Evolutionary conservation across 257 asterid genomes (phyloP).

Genomic region (Thymus mandschuricus): DNA sequence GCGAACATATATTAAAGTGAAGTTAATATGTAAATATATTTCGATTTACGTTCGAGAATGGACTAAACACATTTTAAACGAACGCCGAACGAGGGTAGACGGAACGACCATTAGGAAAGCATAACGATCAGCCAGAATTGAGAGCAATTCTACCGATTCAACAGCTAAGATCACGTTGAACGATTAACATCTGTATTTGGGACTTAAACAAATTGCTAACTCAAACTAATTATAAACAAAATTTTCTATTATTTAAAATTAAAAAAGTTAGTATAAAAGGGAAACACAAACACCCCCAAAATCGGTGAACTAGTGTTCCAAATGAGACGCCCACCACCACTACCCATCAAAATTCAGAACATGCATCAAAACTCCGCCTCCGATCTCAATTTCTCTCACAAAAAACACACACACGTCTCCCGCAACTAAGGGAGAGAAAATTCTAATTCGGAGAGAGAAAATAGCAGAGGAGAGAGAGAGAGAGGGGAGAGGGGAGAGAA

Average conservation of each 20-base stretch:
- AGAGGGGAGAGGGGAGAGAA: background rate
- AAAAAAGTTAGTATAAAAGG: background rate
- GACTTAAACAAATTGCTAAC: background rate
- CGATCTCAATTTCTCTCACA: background rate
- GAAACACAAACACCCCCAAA: slow-evolving; percentile 20
- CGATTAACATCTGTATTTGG: background rate
- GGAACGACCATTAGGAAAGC: background rate
- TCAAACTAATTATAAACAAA: background rate
- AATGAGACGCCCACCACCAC: slow-evolving; percentile 27
- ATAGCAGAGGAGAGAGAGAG: background rate
- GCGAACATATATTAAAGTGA: no score
- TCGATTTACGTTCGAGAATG: no score
- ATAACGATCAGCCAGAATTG: background rate
- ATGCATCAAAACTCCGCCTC: slow-evolving; percentile 7
- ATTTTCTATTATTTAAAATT: no score
- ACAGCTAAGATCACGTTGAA: slow-evolving; percentile 3
- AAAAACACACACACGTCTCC: slow-evolving; percentile 3
- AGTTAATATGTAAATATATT: no score
- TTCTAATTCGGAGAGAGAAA: background rate
- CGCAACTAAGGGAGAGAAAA: slow-evolving; percentile 12
- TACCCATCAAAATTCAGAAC: slow-evolving; percentile 33
- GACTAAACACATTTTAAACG: no score
- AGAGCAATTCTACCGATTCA: background rate
- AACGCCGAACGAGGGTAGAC: no score
- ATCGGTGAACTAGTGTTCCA: slow-evolving; percentile 37